Evolutionary conservation across 2,329 filamentous ascomycete genomes (phyloP), one percentile per base, ranked within the genome.

Genomic region (Alternaria metachromatica): DNA sequence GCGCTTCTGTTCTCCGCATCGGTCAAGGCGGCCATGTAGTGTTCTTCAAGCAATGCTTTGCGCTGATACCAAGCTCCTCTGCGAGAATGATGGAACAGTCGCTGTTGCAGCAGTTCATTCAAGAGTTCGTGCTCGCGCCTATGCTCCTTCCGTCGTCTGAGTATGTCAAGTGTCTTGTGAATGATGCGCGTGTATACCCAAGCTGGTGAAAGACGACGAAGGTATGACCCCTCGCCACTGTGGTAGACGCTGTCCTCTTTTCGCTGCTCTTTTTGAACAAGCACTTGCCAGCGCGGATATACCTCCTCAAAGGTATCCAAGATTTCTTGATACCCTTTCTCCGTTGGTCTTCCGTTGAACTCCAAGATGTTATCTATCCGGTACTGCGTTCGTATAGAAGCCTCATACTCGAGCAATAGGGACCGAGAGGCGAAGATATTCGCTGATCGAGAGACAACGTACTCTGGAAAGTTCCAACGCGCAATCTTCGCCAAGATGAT

Each of bases 1-100:
- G 84, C 80, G 43, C 76, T 72, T 21, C 72, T 68, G 18, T 67
- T 70, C 37, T 66, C 72, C 6, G 66, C 13, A 8, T 73, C 63
- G 3, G 64, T 68, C 4, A 78, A 62, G 12, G 64, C 28, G 83
- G 89, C 86, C 92, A 98, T 94, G 79, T 99, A 98, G 76, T 96
- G 94, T 78, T 99, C 96, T 82, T 99, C 96, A 2, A 99, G 80
- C 1, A 99, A 83, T 1, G 95, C 96, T 80, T 96, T 97, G 20
- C 96, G 92, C 76, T 97, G 94, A 77, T 98, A 98, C 96, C 96
- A 99, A 1, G 90, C 88, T 0, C 96, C 96, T 45, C 96, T 88
- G 26, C 94, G 88, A 2, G 94, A 89, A 46, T 92, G 86, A 72
- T 98, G 94, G 72, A 98, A 98, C 0, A 97, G 85, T 5, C 87